phyloP scores from a whole-genome alignment of 306 rosid species.

The Ochetophila trinervis region DNA sequence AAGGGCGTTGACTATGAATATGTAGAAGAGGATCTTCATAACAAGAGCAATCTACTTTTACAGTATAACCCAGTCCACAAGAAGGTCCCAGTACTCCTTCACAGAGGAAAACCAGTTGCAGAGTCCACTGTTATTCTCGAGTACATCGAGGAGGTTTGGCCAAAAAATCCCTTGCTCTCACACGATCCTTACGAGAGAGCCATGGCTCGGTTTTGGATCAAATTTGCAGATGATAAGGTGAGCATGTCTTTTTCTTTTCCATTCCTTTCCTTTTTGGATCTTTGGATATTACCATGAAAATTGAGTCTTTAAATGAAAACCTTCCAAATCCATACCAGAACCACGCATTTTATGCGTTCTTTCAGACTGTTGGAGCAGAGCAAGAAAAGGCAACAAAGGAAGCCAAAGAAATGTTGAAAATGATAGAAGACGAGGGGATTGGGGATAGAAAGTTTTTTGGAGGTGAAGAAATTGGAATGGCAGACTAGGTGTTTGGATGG shows the following conservation, averaged over 20 bases:
- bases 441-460: constrained; percentile 21
- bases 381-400: constrained; percentile 19
- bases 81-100: constrained; percentile 20
- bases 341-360: constrained; percentile 9
- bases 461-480: constrained; percentile 21
- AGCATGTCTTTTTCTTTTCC: neutral
- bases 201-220: constrained; percentile 24
- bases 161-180: constrained; percentile 16
- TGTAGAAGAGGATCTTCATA: constrained; percentile 21
- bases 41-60: constrained; percentile 25
- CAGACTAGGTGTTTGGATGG: constrained; percentile 25
- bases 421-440: constrained; percentile 22
- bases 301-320: too few species aligned
- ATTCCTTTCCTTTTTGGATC: neutral
- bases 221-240: constrained; percentile 25
- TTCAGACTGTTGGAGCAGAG: constrained; percentile 18
- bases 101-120: constrained; percentile 16
- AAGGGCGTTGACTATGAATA: constrained; percentile 23
- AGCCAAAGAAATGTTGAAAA: constrained; percentile 11
- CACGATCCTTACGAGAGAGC: constrained; percentile 23
- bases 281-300: neutral
- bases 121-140: constrained; percentile 26
- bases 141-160: constrained; percentile 27
- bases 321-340: neutral
- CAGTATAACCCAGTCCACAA: constrained; percentile 23